Percentiles rank a stretch among this genome's conserved stretches.
phyloP scores from a whole-genome alignment of 768 basidiomycete genomes.

The Hericium erinaceus region DNA sequence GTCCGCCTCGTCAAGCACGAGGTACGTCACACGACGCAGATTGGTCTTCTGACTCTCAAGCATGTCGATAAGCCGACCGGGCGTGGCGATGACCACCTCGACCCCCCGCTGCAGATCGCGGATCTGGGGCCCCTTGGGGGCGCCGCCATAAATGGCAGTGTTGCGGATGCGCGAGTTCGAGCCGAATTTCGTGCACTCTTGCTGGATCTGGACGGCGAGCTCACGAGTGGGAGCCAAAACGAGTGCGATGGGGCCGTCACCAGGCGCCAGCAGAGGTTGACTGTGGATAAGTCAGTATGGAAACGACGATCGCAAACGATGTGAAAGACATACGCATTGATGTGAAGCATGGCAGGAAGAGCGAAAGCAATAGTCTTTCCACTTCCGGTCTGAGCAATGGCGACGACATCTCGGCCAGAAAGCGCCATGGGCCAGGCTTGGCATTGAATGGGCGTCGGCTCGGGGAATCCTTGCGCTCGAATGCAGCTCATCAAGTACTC shows the following conservation, averaged over 20 bases:
- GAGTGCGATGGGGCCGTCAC: slow-evolving; percentile 95
- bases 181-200: slow-evolving; percentile 98
- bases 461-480: slow-evolving; percentile 83
- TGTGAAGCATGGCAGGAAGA: slow-evolving; percentile 98
- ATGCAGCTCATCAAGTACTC: slow-evolving; percentile 94
- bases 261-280: slow-evolving; percentile 86
- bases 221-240: slow-evolving; percentile 97
- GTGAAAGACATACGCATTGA: slow-evolving; percentile 71
- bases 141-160: slow-evolving; percentile 98
- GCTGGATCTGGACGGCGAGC: slow-evolving; percentile 97
- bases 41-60: slow-evolving; percentile 95
- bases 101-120: slow-evolving; percentile 95
- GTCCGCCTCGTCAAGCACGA: slow-evolving; percentile 99
- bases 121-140: slow-evolving; percentile 97
- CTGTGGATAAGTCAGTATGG: slow-evolving; percentile 26
- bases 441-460: slow-evolving; percentile 94
- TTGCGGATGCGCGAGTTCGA: slow-evolving; percentile 93
- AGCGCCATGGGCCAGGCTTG: slow-evolving; percentile 99
- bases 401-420: slow-evolving; percentile 87
- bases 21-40: slow-evolving; percentile 89
- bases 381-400: slow-evolving; percentile 96
- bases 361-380: slow-evolving; percentile 99
- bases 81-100: slow-evolving; percentile 99
- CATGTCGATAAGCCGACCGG: slow-evolving; percentile 98
- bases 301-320: slow-evolving; percentile 3